Evolutionary conservation across 1,139 yeast genomes (phyloP), one percentile per base, ranked within the genome.

Genomic region (Debaryomyces coudertii): DNA sequence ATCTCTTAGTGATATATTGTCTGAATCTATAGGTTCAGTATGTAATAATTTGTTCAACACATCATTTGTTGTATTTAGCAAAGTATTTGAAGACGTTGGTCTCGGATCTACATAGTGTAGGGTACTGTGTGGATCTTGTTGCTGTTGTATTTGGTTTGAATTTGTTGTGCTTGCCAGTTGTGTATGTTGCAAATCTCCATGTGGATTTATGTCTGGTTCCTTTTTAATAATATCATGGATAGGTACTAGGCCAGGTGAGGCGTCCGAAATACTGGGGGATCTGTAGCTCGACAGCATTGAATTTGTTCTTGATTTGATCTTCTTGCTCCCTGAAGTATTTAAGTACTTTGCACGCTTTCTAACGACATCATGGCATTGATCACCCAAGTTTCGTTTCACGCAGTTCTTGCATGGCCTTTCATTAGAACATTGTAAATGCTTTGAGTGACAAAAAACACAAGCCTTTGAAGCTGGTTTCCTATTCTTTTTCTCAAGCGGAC

Each of bases 391-490:
- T 46, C 90, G 63, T 58, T 84, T 85, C 33, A 75, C 60, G 63
- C 93, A 86, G 59, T 86, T 86, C 53, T 74, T 76, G 57, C 92
- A 86, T 0, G 93, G 92, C 46, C 93, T 54, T 48, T 72, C 73
- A 51, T 73, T 66, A 22, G 73, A 66, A 60, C 92, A 86, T 54
- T 85, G 92, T 20, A 86, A 69, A 56, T 85, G 93, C 52, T 86
- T 86, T 29, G 73, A 67, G 58, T 85, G 90, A 60, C 92, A 86
- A 58, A 85, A 83, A 14, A 73, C 73, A 58, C 93, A 86, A 0
- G 92, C 93, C 40, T 85, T 72, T 15, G 80, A 68, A 2, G 86
- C 82, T 2, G 90, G 89, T 52, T 73, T 80, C 41, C 92, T 66
- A 30, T 63, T 68, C 36, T 67, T 68, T 58, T 80, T 83, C 54